Conservation (phyloP, 768 basidiomycete species). For the Termitomyces sp. region DNA sequence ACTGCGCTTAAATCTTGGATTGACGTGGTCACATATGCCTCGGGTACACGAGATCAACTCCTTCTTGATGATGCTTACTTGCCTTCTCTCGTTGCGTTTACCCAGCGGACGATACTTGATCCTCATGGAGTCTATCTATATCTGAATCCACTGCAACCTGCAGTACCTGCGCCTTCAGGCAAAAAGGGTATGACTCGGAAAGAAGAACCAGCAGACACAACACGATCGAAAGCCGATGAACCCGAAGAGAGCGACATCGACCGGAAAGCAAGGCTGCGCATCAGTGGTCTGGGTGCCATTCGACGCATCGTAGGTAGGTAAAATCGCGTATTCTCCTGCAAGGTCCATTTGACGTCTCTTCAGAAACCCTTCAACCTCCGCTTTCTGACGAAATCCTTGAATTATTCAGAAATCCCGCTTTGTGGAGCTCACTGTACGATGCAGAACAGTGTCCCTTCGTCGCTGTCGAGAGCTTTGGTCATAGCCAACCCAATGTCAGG, state of each 20-base stretch:
- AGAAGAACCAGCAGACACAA: slow-evolving; percentile 27
- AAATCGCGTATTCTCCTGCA: slow-evolving; percentile 3
- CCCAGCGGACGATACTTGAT: slow-evolving; percentile 51
- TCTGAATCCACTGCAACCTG: slow-evolving; percentile 60
- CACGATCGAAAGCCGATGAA: slow-evolving; percentile 45
- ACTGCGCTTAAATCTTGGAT: slow-evolving; percentile 53
- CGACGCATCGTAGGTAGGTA: slow-evolving; percentile 54
- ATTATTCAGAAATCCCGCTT: slow-evolving; percentile 41
- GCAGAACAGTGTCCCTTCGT: slow-evolving; percentile 35
- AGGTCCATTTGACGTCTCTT: not conserved
- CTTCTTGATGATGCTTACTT: slow-evolving; percentile 25
- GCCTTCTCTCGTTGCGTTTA: slow-evolving; percentile 40
- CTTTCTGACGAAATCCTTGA: slow-evolving; percentile 26
- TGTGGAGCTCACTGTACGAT: slow-evolving; percentile 57
- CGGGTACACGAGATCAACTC: slow-evolving; percentile 15
- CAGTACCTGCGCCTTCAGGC: slow-evolving; percentile 24
- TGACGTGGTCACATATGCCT: slow-evolving; percentile 21
- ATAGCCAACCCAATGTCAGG: slow-evolving; percentile 65
- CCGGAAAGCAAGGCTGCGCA: slow-evolving; percentile 59
- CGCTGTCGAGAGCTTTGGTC: slow-evolving; percentile 46
- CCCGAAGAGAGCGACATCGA: slow-evolving; percentile 69
- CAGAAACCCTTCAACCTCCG: slow-evolving; percentile 13
- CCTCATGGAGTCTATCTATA: slow-evolving; percentile 51
- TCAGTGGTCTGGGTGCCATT: slow-evolving; percentile 61
- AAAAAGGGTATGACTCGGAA: slow-evolving; percentile 25